A percentile compares a stretch with the other conserved stretches of the same genome.
These are phyloP conservation scores for Turnera subulata DNA, from an alignment of 345 rosid species.

Conservation along the genomic window DNA sequence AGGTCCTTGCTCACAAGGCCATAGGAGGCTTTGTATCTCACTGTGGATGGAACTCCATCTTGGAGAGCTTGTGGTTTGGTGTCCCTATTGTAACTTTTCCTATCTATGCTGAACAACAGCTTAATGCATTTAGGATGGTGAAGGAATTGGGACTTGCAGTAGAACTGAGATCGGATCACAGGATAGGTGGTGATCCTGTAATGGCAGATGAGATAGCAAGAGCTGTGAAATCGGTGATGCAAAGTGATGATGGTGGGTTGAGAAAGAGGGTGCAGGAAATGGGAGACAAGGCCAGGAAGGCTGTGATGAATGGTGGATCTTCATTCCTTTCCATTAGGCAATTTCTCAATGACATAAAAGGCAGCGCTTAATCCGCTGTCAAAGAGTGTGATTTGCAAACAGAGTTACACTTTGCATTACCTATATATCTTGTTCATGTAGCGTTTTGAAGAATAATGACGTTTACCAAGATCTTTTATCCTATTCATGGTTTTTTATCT, in stretches of 20 bases:
- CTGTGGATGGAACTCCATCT: conserved; percentile 9
- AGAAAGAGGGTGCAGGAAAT: neutral
- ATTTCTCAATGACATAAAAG: neutral
- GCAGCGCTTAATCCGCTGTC: neutral
- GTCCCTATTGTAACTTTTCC: conserved; percentile 31
- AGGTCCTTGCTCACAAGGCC: conserved; percentile 5
- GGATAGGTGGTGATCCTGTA: conserved; percentile 23
- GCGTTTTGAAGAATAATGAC: neutral
- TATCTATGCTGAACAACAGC: conserved; percentile 22
- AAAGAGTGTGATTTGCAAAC: neutral
- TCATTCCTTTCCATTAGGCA: neutral
- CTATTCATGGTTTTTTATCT: neutral
- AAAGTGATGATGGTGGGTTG: neutral
- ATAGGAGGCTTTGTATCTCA: conserved; percentile 7
- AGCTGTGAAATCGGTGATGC: conserved; percentile 8
- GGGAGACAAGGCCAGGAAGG: no score
- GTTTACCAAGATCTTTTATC: neutral
- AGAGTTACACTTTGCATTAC: neutral
- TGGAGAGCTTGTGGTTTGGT: conserved; percentile 15
- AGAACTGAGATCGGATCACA: neutral
- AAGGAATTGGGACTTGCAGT: no score
- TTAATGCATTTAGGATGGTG: neutral
- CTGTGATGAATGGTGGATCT: neutral
- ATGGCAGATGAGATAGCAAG: conserved; percentile 45
- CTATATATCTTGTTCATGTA: neutral